phyloP scores from a whole-genome alignment of 1,139 yeast species.

The Geotrichum klebahnii region DNA sequence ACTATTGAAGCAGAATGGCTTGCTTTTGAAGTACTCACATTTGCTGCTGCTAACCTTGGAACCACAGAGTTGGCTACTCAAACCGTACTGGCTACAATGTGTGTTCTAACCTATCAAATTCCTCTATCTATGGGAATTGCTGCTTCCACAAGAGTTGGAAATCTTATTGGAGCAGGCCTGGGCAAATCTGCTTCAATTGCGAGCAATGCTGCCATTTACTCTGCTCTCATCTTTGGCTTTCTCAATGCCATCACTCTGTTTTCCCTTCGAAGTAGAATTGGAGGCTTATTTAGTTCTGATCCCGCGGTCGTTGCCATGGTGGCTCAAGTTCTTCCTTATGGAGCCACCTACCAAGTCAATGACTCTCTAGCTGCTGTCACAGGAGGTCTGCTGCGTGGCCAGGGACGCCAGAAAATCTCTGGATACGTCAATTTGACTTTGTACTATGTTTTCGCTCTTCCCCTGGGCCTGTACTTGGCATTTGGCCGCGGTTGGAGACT shows the following conservation, averaged over 20 bases:
- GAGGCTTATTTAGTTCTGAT: slow-evolving; percentile 65
- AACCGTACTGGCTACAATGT: slow-evolving; percentile 75
- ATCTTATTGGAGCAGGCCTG: slow-evolving; percentile 76
- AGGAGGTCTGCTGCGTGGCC: slow-evolving; percentile 78
- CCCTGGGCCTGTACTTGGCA: slow-evolving; percentile 63
- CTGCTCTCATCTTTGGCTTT: slow-evolving; percentile 54
- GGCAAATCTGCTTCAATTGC: slow-evolving; percentile 59
- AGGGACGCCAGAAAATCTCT: slow-evolving; percentile 79
- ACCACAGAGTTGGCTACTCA: slow-evolving; percentile 81
- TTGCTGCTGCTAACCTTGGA: slow-evolving; percentile 70
- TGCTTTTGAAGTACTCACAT: slow-evolving; percentile 75
- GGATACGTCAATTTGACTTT: slow-evolving; percentile 69
- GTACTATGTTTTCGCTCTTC: slow-evolving; percentile 67
- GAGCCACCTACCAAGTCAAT: slow-evolving; percentile 66
- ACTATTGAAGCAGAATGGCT: slow-evolving; percentile 85
- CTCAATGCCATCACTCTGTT: slow-evolving; percentile 53
- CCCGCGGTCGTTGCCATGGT: slow-evolving; percentile 51
- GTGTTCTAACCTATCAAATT: slow-evolving; percentile 73
- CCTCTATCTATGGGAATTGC: slow-evolving; percentile 89
- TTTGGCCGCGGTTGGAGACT: slow-evolving; percentile 52
- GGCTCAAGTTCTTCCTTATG: slow-evolving; percentile 59
- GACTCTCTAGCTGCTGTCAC: slow-evolving; percentile 82
- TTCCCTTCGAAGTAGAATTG: slow-evolving; percentile 52
- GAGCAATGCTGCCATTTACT: slow-evolving; percentile 55
- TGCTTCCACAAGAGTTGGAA: slow-evolving; percentile 79